Conservation (phyloP, 2,329 filamentous ascomycete species). For the Aspergillus tamarii region DNA sequence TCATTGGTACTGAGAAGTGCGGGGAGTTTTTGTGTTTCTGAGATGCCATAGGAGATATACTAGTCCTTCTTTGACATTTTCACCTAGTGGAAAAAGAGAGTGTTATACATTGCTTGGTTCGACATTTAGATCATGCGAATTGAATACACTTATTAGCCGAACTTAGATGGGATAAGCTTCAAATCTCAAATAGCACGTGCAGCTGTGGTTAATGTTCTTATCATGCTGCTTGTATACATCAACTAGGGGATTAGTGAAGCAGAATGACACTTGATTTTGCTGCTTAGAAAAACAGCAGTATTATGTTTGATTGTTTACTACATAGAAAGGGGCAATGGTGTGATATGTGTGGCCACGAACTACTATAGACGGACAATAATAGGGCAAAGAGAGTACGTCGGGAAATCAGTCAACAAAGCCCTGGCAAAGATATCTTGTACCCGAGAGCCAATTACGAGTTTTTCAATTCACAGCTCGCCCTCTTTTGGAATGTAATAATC, state of each 20-base stretch:
- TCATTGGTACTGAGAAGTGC: neutral
- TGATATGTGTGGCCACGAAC: neutral
- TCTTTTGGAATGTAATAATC: neutral
- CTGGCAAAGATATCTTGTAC: neutral
- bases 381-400: neutral
- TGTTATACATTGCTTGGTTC: neutral
- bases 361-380: neutral
- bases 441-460: neutral
- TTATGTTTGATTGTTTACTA: neutral
- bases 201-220: neutral
- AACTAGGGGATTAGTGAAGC: neutral
- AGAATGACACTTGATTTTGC: neutral
- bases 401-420: neutral
- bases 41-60: neutral
- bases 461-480: neutral
- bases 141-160: neutral
- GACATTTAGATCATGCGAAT: neutral
- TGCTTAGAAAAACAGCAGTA: neutral
- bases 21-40: neutral
- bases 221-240: neutral
- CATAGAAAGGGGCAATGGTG: neutral
- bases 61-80: neutral
- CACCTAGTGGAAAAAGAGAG: neutral
- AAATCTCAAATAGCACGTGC: neutral
- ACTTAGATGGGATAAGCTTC: neutral